Conservation (phyloP, 108 stramenopile species). For the Nitzschia inconspicua region DNA sequence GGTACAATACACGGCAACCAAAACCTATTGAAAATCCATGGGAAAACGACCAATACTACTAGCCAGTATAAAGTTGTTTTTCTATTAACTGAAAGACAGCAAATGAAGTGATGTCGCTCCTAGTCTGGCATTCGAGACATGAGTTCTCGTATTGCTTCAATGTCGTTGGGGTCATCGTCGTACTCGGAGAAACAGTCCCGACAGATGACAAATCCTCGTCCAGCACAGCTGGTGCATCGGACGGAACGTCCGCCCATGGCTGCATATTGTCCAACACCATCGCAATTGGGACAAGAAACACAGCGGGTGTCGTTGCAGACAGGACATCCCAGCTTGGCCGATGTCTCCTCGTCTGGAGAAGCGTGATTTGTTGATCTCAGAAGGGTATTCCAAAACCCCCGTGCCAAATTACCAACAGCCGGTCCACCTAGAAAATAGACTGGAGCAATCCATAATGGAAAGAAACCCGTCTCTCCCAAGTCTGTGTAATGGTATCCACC, state of each 20-base stretch:
- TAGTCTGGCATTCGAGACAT: conserved; percentile 74
- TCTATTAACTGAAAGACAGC: neutral
- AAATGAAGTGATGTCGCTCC: too few relatives aligned
- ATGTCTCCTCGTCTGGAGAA: neutral
- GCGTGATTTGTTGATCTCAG: neutral
- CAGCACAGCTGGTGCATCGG: conserved; percentile 60
- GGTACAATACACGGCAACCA: too few relatives aligned
- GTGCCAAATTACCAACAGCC: conserved; percentile 81
- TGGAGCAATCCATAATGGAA: conserved; percentile 83
- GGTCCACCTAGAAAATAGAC: conserved; percentile 88
- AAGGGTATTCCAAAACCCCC: conserved; percentile 68
- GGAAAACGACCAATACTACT: too few relatives aligned
- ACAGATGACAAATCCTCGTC: conserved; percentile 74
- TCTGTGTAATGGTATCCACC: conserved; percentile 81
- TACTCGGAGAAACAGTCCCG: conserved; percentile 63
- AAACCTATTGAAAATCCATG: too few relatives aligned
- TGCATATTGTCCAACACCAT: conserved; percentile 60
- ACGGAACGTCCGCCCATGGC: conserved; percentile 55
- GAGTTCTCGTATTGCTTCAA: conserved; percentile 66
- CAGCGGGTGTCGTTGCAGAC: conserved; percentile 62
- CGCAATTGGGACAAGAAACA: conserved; percentile 75
- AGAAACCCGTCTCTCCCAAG: conserved; percentile 75
- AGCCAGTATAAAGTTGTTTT: too few relatives aligned
- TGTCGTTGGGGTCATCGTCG: conserved; percentile 69
- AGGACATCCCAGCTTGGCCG: conserved; percentile 20